Conservation (phyloP, 2,329 filamentous ascomycete genomes). For the Talaromyces islandicus region DNA sequence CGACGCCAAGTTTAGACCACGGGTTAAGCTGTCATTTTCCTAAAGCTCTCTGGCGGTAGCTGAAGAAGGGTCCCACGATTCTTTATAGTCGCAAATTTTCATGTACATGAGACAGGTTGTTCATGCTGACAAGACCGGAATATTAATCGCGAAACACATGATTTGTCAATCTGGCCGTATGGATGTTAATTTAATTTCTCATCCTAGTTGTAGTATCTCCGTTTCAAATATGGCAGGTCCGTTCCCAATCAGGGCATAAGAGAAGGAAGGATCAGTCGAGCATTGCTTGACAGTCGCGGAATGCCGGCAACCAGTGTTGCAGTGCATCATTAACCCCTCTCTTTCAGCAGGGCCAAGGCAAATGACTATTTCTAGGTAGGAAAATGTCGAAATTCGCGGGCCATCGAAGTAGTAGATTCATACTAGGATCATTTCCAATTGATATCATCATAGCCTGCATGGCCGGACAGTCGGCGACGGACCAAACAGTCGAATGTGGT, state of each 20-base stretch:
- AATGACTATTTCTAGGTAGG: not conserved
- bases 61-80: not conserved
- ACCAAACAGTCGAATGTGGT: no score
- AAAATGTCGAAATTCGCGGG: not conserved
- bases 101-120: not conserved
- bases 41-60: not conserved
- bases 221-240: not conserved
- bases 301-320: slow-evolving; percentile 7
- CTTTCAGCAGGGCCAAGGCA: not conserved
- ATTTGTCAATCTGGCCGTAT: not conserved
- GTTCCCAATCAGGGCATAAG: not conserved
- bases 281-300: slow-evolving; percentile 2
- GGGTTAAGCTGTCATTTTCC: not conserved
- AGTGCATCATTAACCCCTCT: not conserved
- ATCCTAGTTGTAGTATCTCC: not conserved
- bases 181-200: not conserved
- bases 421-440: not conserved
- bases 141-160: not conserved
- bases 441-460: not conserved
- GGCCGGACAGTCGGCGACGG: no score
- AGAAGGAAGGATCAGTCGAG: not conserved
- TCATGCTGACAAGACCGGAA: not conserved
- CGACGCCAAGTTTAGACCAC: not conserved
- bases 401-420: not conserved
- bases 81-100: not conserved